phyloP scores from a whole-genome alignment of 140 eudicot genomes.

The Cichorium intybus region DNA sequence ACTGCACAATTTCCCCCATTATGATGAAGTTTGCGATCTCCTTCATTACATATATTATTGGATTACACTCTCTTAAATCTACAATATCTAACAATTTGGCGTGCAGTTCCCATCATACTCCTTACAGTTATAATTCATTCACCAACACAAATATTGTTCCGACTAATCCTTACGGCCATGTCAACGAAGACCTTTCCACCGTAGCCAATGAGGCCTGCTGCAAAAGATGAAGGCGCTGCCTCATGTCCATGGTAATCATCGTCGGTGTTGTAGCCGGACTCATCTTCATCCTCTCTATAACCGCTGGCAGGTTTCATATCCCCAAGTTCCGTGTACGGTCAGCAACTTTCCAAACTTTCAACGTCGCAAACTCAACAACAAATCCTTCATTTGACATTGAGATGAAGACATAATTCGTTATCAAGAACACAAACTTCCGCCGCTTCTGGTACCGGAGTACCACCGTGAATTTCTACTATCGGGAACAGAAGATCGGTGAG shows the following conservation, averaged over 20 bases:
- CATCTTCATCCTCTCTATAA: conserved; percentile 21
- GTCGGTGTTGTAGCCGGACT: conserved; percentile 9
- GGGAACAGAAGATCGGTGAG: conserved; percentile 32
- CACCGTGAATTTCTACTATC: conserved; percentile 30
- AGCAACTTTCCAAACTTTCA: conserved; percentile 29
- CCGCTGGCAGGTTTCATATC: conserved; percentile 30
- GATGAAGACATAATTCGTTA: conserved; percentile 30
- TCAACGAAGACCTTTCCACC: conserved; percentile 30
- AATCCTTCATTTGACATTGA: conserved; percentile 19
- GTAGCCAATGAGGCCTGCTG: conserved; percentile 22
- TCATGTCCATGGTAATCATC: conserved; percentile 15
- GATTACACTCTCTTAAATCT: neutral
- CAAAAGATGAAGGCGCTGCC: conserved; percentile 25
- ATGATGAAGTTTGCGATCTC: neutral
- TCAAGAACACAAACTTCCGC: conserved; percentile 30
- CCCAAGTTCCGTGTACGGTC: conserved; percentile 36
- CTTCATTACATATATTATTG: neutral
- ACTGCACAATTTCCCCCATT: neutral
- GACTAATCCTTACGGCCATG: conserved; percentile 38
- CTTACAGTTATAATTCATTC: neutral
- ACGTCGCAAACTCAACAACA: conserved; percentile 26
- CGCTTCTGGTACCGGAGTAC: conserved; percentile 28
- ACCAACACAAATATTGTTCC: conserved; percentile 25
- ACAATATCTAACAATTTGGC: neutral
- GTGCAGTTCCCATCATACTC: too few species aligned